Conservation (phyloP, 306 rosid species). For the Quercus variabilis region DNA sequence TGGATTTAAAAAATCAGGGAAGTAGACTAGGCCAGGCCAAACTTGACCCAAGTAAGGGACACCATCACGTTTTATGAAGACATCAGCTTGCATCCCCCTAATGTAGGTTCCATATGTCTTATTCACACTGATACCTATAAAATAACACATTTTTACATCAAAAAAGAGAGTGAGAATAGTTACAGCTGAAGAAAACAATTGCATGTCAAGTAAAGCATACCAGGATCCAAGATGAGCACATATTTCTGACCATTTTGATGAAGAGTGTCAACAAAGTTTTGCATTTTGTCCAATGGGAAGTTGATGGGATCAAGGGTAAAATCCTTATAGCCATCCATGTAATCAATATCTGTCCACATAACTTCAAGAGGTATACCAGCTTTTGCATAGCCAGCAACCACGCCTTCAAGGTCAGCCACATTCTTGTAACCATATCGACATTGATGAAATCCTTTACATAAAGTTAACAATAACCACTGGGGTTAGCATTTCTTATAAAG, state of each 20-base stretch:
- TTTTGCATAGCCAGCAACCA: slow-evolving; percentile 70
- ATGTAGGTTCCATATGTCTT: slow-evolving; percentile 52
- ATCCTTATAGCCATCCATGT: slow-evolving; percentile 85
- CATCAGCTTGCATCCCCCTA: slow-evolving; percentile 66
- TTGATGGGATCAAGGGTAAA: slow-evolving; percentile 85
- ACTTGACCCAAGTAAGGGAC: slow-evolving; percentile 67
- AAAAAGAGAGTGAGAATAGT: background rate
- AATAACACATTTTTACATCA: background rate
- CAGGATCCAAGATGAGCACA: slow-evolving; percentile 79
- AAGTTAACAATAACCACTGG: background rate
- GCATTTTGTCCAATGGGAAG: slow-evolving; percentile 68
- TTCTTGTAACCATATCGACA: slow-evolving; percentile 81
- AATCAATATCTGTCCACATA: slow-evolving; percentile 49
- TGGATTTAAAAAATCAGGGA: slow-evolving; percentile 78
- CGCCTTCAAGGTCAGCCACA: slow-evolving; percentile 55
- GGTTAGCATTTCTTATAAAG: background rate
- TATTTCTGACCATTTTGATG: slow-evolving; percentile 82
- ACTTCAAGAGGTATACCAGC: slow-evolving; percentile 3
- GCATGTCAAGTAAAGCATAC: slow-evolving; percentile 30
- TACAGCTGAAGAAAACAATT: background rate
- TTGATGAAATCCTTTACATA: slow-evolving; percentile 74
- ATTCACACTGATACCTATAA: slow-evolving; percentile 65
- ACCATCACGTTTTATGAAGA: slow-evolving; percentile 64
- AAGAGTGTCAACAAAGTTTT: slow-evolving; percentile 46
- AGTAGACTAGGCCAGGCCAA: slow-evolving; percentile 85